Percentiles rank a stretch among this genome's conserved stretches.
These are phyloP conservation scores for Bisporella sp. DNA, from an alignment of 2,329 filamentous ascomycete genomes.

Conservation along the genomic window DNA sequence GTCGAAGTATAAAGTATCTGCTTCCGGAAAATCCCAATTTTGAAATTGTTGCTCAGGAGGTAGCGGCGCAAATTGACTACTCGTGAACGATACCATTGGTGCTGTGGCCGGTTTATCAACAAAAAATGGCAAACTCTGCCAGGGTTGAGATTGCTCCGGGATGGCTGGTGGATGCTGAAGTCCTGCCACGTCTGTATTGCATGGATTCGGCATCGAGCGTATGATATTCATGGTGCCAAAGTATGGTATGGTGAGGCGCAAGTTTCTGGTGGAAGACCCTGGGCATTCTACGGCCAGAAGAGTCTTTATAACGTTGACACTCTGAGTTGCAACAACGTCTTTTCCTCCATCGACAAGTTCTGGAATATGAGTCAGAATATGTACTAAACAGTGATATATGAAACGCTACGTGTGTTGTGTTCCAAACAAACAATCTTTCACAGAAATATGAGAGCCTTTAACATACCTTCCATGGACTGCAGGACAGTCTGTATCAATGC, in stretches of 20 bases:
- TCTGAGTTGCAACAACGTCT: conserved; percentile 21
- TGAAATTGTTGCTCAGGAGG: conserved; percentile 12
- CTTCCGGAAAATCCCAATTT: conserved; percentile 17
- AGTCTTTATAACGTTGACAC: conserved; percentile 22
- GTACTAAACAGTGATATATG: no score
- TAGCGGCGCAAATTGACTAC: conserved; percentile 13
- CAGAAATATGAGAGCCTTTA: neutral
- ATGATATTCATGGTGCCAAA: conserved; percentile 25
- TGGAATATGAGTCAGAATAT: no score
- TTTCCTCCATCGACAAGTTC: conserved; percentile 1
- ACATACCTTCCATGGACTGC: conserved; percentile 15
- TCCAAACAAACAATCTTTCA: no score
- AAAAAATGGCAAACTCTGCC: neutral
- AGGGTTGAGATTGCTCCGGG: neutral
- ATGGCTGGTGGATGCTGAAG: neutral
- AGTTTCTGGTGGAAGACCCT: conserved; percentile 12
- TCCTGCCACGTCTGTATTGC: neutral
- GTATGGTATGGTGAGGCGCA: conserved; percentile 26
- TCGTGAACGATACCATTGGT: conserved; percentile 19
- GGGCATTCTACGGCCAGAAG: conserved; percentile 19
- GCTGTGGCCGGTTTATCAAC: neutral
- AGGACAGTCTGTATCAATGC: conserved; percentile 18
- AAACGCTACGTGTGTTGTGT: no score
- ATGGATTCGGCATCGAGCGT: conserved; percentile 5
- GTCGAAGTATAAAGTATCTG: conserved; percentile 25